Evolutionary conservation across 805 yeast species (phyloP).

Genomic region (Metschnikowia kunwiensis): DNA sequence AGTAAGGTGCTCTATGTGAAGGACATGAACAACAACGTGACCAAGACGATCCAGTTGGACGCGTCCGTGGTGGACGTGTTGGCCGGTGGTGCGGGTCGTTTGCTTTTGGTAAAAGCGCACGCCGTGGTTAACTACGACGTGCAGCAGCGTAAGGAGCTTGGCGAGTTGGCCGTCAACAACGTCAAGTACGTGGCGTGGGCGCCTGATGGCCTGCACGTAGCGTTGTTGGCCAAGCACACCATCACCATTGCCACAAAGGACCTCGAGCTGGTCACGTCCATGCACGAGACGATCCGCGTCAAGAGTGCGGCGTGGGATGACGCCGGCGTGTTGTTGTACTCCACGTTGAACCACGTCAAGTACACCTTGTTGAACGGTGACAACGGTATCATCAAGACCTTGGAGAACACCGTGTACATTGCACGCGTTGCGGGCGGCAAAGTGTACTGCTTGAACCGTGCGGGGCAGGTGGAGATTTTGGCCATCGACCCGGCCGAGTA

Average conservation of each 20-base stretch:
- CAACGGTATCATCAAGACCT: constrained; percentile 87
- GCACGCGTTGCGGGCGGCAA: constrained; percentile 65
- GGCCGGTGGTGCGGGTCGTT: constrained; percentile 77
- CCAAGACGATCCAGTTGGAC: constrained; percentile 76
- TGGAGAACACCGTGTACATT: constrained; percentile 83
- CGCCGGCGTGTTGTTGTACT: constrained; percentile 82
- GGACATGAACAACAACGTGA: constrained; percentile 76
- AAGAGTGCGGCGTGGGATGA: constrained; percentile 99
- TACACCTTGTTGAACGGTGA: constrained; percentile 93
- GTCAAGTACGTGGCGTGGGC: constrained; percentile 92
- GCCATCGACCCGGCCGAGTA: constrained; percentile 94
- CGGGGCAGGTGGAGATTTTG: constrained; percentile 76
- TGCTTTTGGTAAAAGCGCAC: constrained; percentile 68
- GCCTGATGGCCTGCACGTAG: constrained; percentile 79
- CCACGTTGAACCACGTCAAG: constrained; percentile 94
- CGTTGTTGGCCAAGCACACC: constrained; percentile 87
- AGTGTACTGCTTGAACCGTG: constrained; percentile 80
- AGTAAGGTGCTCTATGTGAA: constrained; percentile 72
- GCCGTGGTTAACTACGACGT: constrained; percentile 84
- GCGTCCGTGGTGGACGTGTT: constrained; percentile 67
- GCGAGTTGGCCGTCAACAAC: constrained; percentile 65
- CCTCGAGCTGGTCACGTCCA: constrained; percentile 71
- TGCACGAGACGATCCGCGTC: constrained; percentile 95
- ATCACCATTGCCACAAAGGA: constrained; percentile 82
- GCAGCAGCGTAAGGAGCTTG: constrained; percentile 80